phyloP scores from a whole-genome alignment of 225 moss, liverwort and hornwort species.

The Straminergon stramineum region DNA sequence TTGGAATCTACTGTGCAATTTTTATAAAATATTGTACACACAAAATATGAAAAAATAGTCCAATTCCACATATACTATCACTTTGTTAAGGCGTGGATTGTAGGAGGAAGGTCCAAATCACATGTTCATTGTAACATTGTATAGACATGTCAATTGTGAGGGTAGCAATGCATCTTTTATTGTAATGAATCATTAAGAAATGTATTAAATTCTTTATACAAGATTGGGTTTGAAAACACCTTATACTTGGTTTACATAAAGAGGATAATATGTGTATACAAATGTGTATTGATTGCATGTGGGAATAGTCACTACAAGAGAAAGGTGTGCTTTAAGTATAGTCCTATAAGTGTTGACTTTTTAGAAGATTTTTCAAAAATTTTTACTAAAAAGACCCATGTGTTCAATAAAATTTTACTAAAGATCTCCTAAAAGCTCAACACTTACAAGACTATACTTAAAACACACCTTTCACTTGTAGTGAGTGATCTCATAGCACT shows the following conservation, averaged over 20 bases:
- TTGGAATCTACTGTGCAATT: not conserved
- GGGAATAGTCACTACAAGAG: not conserved
- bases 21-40: not conserved
- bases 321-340: too few species aligned
- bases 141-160: not conserved
- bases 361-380: too few species aligned
- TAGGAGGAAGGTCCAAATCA: not conserved
- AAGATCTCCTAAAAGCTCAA: too few species aligned
- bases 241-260: not conserved
- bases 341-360: too few species aligned
- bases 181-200: not conserved
- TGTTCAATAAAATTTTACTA: too few species aligned
- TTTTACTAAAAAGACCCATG: too few species aligned
- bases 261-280: not conserved
- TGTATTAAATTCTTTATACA: not conserved
- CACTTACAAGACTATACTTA: too few species aligned
- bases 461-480: too few species aligned
- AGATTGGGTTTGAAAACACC: not conserved
- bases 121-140: rapidly evolving
- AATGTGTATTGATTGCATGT: not conserved
- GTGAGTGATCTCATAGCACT: not conserved
- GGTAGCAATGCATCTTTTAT: not conserved
- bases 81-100: not conserved
- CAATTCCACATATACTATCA: not conserved
- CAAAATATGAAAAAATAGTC: not conserved